These are phyloP conservation scores for Cryomyces minteri DNA, from an alignment of 495 filamentous ascomycete genomes.

Conservation along the genomic window DNA sequence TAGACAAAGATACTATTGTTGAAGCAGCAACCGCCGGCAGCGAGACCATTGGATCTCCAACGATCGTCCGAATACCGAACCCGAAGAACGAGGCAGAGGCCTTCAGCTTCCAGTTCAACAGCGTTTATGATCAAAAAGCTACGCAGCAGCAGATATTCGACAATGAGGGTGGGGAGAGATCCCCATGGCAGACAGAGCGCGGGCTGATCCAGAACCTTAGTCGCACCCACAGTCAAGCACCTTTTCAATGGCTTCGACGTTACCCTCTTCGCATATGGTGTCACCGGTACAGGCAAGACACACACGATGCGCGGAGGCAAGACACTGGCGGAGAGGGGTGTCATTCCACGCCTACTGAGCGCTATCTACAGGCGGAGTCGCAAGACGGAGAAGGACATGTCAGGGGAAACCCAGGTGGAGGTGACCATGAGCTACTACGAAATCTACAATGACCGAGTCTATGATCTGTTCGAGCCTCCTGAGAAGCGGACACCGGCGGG, in stretches of 20 bases:
- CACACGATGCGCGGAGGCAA: slow-evolving; percentile 96
- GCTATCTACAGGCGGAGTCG: slow-evolving; percentile 68
- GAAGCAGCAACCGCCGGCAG: slow-evolving; percentile 22
- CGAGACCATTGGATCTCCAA: slow-evolving; percentile 35
- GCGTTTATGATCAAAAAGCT: slow-evolving; percentile 64
- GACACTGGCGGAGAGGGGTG: slow-evolving; percentile 69
- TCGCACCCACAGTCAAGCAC: slow-evolving; percentile 66
- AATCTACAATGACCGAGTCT: slow-evolving; percentile 78
- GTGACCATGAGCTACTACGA: slow-evolving; percentile 91
- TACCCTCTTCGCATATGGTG: slow-evolving; percentile 89
- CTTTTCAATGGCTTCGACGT: slow-evolving; percentile 89
- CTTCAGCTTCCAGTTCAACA: slow-evolving; percentile 89
- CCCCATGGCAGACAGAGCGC: background rate
- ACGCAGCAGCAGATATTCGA: slow-evolving; percentile 78
- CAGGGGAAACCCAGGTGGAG: slow-evolving; percentile 50
- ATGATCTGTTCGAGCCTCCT: slow-evolving; percentile 76
- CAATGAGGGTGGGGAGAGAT: slow-evolving; percentile 46
- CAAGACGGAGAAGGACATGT: slow-evolving; percentile 74
- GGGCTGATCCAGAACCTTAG: slow-evolving; percentile 16
- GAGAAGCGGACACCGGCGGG: slow-evolving; percentile 79
- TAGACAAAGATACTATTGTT: slow-evolving; percentile 71
- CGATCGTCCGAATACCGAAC: slow-evolving; percentile 76
- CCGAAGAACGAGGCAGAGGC: slow-evolving; percentile 82
- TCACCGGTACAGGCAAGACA: slow-evolving; percentile 92
- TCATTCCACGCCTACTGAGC: slow-evolving; percentile 79